Evolutionary conservation across 208 protist species (phyloP).

Genomic region (Endotrypanum monterogeii): DNA sequence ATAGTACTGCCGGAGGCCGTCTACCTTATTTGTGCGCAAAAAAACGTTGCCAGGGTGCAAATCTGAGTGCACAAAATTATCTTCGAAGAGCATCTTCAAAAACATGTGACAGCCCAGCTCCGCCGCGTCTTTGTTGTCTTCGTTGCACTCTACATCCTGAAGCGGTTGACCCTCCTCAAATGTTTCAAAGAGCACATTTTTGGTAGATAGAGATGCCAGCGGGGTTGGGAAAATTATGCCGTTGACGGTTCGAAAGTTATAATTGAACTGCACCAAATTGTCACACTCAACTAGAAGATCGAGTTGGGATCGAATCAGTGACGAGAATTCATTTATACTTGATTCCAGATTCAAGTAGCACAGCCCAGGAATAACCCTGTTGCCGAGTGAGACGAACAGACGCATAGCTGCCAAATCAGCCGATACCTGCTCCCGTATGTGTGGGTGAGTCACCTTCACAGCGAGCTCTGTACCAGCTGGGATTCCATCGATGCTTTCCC

Average conservation of each 20-base stretch:
- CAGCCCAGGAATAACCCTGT: constrained; percentile 55
- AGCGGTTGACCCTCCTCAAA: constrained; percentile 86
- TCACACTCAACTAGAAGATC: constrained; percentile 84
- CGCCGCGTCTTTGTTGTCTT: constrained; percentile 68
- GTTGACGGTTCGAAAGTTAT: constrained; percentile 77
- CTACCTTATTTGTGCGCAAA: constrained; percentile 52
- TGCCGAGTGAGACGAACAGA: constrained; percentile 49
- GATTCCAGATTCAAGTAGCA: constrained; percentile 66
- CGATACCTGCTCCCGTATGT: constrained; percentile 65
- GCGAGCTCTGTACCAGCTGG: constrained; percentile 84
- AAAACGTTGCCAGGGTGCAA: constrained; percentile 94
- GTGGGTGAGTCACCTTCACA: constrained; percentile 92
- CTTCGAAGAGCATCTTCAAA: constrained; percentile 94
- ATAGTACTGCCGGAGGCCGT: constrained; percentile 43
- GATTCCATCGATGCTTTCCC: constrained; percentile 69
- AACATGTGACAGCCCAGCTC: constrained; percentile 91
- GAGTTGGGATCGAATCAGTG: constrained; percentile 83
- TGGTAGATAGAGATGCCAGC: constrained; percentile 54
- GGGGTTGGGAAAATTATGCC: constrained; percentile 87
- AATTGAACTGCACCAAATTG: constrained; percentile 84
- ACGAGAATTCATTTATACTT: constrained; percentile 80
- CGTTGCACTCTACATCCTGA: constrained; percentile 42
- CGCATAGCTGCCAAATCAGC: constrained; percentile 81
- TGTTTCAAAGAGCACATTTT: constrained; percentile 87
- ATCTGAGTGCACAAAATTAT: constrained; percentile 96